phyloP scores from a whole-genome alignment of 805 yeast genomes.

The Schizosaccharomyces osmophilus region DNA sequence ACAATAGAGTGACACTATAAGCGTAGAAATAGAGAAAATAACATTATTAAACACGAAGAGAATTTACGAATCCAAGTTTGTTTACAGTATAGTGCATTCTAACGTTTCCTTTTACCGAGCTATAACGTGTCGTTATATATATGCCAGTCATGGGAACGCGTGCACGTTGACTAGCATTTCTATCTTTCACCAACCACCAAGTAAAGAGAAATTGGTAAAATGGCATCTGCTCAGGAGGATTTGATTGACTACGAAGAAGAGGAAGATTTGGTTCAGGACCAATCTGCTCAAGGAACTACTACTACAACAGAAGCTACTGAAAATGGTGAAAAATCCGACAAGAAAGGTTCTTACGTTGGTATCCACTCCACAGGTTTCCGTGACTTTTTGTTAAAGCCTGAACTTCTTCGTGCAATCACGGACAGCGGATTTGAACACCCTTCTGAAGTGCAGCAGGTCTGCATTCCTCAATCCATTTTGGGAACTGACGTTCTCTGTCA shows the following conservation, averaged over 20 bases:
- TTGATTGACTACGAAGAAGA: slow-evolving; percentile 94
- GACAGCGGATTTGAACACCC: slow-evolving; percentile 99
- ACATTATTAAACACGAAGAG: no score
- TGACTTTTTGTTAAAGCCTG: slow-evolving; percentile 90
- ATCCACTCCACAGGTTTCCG: slow-evolving; percentile 96
- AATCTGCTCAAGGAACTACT: slow-evolving; percentile 14
- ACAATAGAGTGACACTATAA: no score
- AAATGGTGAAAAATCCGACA: slow-evolving; percentile 25
- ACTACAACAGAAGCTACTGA: slow-evolving; percentile 12
- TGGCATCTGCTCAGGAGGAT: slow-evolving; percentile 34
- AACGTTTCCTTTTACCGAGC: no score
- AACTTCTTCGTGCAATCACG: slow-evolving; percentile 85
- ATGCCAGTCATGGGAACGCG: not conserved
- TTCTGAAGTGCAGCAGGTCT: slow-evolving; percentile 96
- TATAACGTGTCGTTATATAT: no score
- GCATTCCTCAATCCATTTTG: slow-evolving; percentile 91
- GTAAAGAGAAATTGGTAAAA: not conserved
- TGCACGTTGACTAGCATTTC: not conserved
- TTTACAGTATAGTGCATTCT: no score
- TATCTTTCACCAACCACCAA: not conserved
- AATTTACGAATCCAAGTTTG: no score
- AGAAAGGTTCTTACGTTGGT: slow-evolving; percentile 94
- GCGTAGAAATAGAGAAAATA: no score
- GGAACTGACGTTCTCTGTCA: slow-evolving; percentile 96
- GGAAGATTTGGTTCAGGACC: slow-evolving; percentile 61